A percentile compares a stretch with the other conserved stretches of the same genome.
Evolutionary conservation across 345 rosid species (phyloP).

Genomic region (Ricinus communis): DNA sequence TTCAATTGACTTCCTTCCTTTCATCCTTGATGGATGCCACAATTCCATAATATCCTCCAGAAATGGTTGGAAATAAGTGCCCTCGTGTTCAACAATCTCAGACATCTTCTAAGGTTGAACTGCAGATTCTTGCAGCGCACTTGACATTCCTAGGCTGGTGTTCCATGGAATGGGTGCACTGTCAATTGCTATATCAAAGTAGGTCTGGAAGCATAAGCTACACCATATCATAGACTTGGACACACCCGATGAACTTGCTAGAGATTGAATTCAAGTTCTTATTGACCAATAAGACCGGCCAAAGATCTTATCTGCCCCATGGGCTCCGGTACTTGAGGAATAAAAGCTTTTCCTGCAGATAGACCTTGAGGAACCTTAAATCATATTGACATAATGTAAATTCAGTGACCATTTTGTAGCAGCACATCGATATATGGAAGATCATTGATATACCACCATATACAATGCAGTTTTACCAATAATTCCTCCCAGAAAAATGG

Average conservation of each 20-base stretch:
- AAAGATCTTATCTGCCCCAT: too few relatives aligned
- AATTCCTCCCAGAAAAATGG: too few relatives aligned
- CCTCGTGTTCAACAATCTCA: constrained; percentile 26
- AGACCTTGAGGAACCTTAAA: too few relatives aligned
- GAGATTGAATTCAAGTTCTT: constrained; percentile 14
- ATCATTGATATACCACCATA: too few relatives aligned
- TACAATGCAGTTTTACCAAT: too few relatives aligned
- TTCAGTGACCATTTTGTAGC: too few relatives aligned
- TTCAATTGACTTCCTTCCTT: too few relatives aligned
- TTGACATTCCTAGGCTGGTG: constrained; percentile 32
- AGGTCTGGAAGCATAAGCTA: neutral
- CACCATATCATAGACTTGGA: neutral
- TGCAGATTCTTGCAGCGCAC: neutral
- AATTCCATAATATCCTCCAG: neutral
- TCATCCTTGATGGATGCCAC: too few relatives aligned
- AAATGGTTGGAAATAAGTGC: neutral
- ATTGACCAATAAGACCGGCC: constrained; percentile 17
- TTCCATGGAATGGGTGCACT: constrained; percentile 21
- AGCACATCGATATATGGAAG: too few relatives aligned
- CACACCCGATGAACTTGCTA: neutral
- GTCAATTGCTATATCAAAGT: constrained; percentile 12
- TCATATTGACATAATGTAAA: too few relatives aligned
- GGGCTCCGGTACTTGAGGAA: too few relatives aligned
- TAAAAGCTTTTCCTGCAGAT: too few relatives aligned
- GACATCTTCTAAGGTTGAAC: constrained; percentile 33